Base-by-base conservation (phyloP, 2,329 filamentous ascomycete genomes). In the Coleophoma eucalyptorum region DNA sequence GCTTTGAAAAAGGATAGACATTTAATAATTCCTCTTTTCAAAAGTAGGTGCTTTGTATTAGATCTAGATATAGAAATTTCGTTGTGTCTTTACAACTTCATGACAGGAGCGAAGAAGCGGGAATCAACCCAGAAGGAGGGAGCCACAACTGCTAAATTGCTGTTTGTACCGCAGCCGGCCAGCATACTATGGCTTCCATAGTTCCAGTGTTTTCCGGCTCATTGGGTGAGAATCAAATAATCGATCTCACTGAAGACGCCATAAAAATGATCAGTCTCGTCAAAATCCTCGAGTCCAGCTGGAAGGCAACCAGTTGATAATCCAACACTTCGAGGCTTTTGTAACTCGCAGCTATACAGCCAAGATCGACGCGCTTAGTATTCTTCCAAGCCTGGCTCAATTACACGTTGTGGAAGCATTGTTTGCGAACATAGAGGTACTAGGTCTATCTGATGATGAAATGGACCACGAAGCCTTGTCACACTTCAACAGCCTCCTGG, bases 371-470 rank as follows among this genome's bases (percentile, higher is more conserved):
- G 33, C 33, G 15, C 10, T 35, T 35, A 35, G 33, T 15, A 35
- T 35, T 35, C 33, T 35, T 35, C 33, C 33, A 35, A 35, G 33
- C 33, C 49, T 68, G 13, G 54, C 67, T 21, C 63, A 67, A 21
- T 67, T 65, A 54, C 68, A 69, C 44, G 62, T 69, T 43, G 57
- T 67, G 32, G 62, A 65, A 37, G 66, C 65, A 4, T 59, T 63
- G 15, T 50, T 65, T 8, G 58, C 59, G 20, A 69, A 69, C 48
- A 64, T 62, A 45, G 47, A 55, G 46, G 45, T 48, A 11, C 31
- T 48, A 21, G 45, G 45, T 19, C 19, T 48, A 21, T 41, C 45
- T 7, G 45, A 48, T 40, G 33, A 48, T 16, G 45, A 48, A 20
- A 48, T 48, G 45, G 33, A 38, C 18, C 31, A 44, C 40, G 42